These are phyloP conservation scores for Helichrysum umbraculigerum DNA, from an alignment of 129 eudicot species.

Conservation along the genomic window DNA sequence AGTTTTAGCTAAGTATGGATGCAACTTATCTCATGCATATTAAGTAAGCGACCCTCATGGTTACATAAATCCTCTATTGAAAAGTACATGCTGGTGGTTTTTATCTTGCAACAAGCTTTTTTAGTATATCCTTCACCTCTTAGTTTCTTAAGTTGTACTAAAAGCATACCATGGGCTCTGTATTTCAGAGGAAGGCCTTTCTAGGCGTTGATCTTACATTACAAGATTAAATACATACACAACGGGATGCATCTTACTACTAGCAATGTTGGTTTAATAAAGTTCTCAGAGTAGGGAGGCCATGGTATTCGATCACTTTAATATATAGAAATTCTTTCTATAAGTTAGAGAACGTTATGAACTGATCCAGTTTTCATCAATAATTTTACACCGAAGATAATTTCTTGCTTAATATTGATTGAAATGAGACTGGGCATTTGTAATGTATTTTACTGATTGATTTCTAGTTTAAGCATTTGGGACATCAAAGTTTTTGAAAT, in stretches of 20 bases:
- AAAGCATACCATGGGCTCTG: constrained; percentile 24
- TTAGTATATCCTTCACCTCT: not conserved
- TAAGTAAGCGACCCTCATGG: not conserved
- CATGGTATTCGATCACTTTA: constrained; percentile 11
- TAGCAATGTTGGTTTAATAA: constrained; percentile 13
- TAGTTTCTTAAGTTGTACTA: constrained; percentile 17
- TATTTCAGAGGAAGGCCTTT: constrained; percentile 83
- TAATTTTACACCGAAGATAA: too few relatives aligned
- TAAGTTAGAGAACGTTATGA: not conserved
- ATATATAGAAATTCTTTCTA: not conserved
- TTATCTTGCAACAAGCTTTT: not conserved
- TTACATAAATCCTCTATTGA: not conserved
- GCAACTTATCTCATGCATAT: not conserved
- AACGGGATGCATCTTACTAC: constrained; percentile 51
- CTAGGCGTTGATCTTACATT: constrained; percentile 78
- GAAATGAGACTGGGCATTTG: not conserved
- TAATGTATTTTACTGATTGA: not conserved
- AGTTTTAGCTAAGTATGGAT: not conserved
- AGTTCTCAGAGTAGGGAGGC: constrained; percentile 12
- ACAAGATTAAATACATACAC: constrained; percentile 84
- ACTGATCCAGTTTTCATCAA: not conserved
- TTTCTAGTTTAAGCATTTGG: not conserved
- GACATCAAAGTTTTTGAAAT: constrained; percentile 9
- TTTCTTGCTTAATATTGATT: constrained; percentile 2
- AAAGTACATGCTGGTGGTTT: not conserved